Evolutionary conservation across 2,329 filamentous ascomycete genomes (phyloP).

Genomic region (Cercospora berteroae): DNA sequence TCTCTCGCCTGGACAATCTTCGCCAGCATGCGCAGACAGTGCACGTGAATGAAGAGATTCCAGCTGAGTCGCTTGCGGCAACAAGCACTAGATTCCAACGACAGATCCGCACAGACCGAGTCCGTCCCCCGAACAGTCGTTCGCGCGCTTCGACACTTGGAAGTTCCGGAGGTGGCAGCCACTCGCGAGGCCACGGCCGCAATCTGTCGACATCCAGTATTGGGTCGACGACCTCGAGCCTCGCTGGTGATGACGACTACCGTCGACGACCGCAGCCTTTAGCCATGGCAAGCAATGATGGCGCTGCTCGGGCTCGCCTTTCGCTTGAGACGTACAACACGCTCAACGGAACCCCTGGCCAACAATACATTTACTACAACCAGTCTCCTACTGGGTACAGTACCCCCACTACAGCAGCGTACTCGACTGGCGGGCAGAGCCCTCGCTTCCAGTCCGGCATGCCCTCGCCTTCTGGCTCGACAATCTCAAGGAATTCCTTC

Average conservation of each 20-base stretch:
- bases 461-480: conserved; percentile 66
- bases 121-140: conserved; percentile 69
- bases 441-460: conserved; percentile 69
- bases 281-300: conserved; percentile 71
- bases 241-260: conserved; percentile 63
- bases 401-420: conserved; percentile 80
- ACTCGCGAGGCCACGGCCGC: conserved; percentile 72
- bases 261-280: conserved; percentile 76
- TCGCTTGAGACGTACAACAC: conserved; percentile 64
- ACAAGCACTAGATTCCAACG: conserved; percentile 89
- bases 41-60: conserved; percentile 96
- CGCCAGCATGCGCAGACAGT: conserved; percentile 97
- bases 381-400: conserved; percentile 72
- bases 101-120: conserved; percentile 83
- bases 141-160: conserved; percentile 75
- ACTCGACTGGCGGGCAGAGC: conserved; percentile 72
- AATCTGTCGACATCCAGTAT: conserved; percentile 90
- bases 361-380: conserved; percentile 63
- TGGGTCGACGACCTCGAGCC: conserved; percentile 68
- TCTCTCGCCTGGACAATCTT: conserved; percentile 91
- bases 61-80: conserved; percentile 86
- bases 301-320: conserved; percentile 58
- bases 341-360: conserved; percentile 62
- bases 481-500: conserved; percentile 67
- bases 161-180: conserved; percentile 60